phyloP scores from a whole-genome alignment of 2,329 filamentous ascomycete species.

The Aureobasidium leucospermi region DNA sequence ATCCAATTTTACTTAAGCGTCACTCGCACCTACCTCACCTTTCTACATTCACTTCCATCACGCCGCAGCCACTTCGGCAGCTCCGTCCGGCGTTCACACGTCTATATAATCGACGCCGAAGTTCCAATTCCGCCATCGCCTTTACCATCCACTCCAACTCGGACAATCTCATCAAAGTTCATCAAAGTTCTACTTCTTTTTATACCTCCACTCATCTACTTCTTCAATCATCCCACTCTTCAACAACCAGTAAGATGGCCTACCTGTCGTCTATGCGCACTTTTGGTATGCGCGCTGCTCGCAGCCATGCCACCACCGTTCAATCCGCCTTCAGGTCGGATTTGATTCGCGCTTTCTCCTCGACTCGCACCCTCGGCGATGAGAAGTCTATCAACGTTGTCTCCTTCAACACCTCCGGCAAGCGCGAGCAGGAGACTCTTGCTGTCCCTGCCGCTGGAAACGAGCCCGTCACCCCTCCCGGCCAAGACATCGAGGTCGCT shows the following conservation, averaged over 20 bases:
- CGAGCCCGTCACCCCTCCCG: conserved; percentile 28
- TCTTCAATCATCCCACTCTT: neutral
- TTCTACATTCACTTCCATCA: neutral
- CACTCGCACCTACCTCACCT: conserved; percentile 5
- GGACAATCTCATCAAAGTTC: neutral
- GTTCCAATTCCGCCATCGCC: neutral
- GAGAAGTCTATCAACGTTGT: conserved; percentile 24
- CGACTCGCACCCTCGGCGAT: conserved; percentile 11
- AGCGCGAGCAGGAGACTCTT: conserved; percentile 25
- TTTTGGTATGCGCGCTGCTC: neutral
- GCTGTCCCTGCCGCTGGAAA: conserved; percentile 19
- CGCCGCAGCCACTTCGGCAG: neutral
- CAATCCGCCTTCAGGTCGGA: neutral
- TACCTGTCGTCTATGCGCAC: neutral
- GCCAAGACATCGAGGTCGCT: conserved; percentile 24
- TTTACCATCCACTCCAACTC: neutral
- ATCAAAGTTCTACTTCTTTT: neutral
- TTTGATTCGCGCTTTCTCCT: neutral
- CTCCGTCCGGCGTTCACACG: neutral
- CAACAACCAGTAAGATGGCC: neutral
- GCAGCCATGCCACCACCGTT: neutral
- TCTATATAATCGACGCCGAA: neutral
- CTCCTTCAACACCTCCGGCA: conserved; percentile 24
- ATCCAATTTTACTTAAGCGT: neutral
- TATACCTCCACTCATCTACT: neutral